These are phyloP conservation scores for Aspergillus fijiensis DNA, from an alignment of 2,329 filamentous ascomycete species.

Conservation along the genomic window DNA sequence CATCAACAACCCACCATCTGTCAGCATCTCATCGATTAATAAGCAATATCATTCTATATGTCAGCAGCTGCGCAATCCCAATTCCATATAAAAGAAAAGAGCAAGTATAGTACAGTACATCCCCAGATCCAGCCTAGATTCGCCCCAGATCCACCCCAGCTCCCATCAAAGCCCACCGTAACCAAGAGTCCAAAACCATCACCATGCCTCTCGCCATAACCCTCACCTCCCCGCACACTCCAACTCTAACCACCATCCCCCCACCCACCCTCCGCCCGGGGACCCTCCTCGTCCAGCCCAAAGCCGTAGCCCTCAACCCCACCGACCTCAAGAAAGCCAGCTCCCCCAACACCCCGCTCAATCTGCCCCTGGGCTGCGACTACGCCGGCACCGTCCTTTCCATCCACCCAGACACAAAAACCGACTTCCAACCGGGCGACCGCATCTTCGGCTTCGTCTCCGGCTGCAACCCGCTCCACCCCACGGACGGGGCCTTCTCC, in stretches of 20 bases:
- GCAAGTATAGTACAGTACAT: too few species aligned
- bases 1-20: not conserved
- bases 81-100: too few species aligned
- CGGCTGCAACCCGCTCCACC: constrained; percentile 42
- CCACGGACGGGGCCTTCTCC: constrained; percentile 54
- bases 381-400: constrained; percentile 4
- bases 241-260: not conserved
- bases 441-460: constrained; percentile 52
- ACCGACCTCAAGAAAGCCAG: constrained; percentile 4
- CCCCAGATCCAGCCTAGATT: too few species aligned
- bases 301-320: constrained; percentile 8
- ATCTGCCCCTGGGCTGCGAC: constrained; percentile 1
- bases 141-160: not conserved
- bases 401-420: constrained; percentile 50
- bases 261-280: not conserved
- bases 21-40: not conserved
- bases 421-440: constrained; percentile 51
- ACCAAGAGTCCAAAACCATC: not conserved
- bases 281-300: not conserved
- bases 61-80: too few species aligned
- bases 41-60: too few species aligned
- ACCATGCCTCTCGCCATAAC: not conserved
- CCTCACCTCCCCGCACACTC: not conserved
- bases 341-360: not conserved
- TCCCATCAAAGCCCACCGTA: not conserved